Percentiles rank a stretch among this genome's conserved stretches.
phyloP scores from a whole-genome alignment of 2,329 filamentous ascomycete genomes.

The Cadophora sp. region DNA sequence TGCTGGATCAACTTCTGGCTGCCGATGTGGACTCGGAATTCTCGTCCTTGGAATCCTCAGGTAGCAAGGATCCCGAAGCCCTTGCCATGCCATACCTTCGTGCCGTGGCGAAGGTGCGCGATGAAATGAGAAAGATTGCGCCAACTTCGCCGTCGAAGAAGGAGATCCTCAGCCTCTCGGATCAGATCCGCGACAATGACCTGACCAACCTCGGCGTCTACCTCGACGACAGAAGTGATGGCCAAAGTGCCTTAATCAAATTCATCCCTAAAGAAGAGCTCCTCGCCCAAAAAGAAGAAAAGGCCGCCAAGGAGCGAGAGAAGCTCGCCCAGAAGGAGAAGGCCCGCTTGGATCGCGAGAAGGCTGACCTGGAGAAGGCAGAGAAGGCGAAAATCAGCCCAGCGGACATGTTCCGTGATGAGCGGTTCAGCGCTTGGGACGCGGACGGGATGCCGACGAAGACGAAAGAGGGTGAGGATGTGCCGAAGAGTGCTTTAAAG shows the following conservation, averaged over 20 bases:
- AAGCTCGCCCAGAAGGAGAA: conserved; percentile 64
- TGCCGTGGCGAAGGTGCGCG: conserved; percentile 61
- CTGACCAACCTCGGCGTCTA: conserved; percentile 86
- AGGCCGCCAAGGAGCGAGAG: conserved; percentile 66
- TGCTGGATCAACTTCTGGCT: conserved; percentile 51
- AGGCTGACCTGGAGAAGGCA: conserved; percentile 58
- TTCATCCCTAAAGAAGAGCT: conserved; percentile 61
- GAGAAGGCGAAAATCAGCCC: conserved; percentile 64
- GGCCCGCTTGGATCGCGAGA: conserved; percentile 53
- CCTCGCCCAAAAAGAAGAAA: conserved; percentile 64
- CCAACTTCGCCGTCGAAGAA: conserved; percentile 63
- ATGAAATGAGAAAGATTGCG: conserved; percentile 65
- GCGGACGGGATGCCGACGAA: conserved; percentile 80
- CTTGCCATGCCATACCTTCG: conserved; percentile 62
- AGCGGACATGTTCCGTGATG: conserved; percentile 64
- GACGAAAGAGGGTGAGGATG: conserved; percentile 77
- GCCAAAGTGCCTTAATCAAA: conserved; percentile 74
- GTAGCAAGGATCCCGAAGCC: conserved; percentile 58
- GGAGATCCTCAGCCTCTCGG: conserved; percentile 77
- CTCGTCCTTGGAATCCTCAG: conserved; percentile 50
- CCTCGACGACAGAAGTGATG: conserved; percentile 79
- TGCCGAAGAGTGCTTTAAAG: conserved; percentile 81
- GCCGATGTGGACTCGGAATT: conserved; percentile 56
- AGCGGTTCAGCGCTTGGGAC: conserved; percentile 78
- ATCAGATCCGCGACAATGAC: conserved; percentile 79